Evolutionary conservation across 2,329 filamentous ascomycete genomes (phyloP).

Genomic region (Scedosporium boydii): DNA sequence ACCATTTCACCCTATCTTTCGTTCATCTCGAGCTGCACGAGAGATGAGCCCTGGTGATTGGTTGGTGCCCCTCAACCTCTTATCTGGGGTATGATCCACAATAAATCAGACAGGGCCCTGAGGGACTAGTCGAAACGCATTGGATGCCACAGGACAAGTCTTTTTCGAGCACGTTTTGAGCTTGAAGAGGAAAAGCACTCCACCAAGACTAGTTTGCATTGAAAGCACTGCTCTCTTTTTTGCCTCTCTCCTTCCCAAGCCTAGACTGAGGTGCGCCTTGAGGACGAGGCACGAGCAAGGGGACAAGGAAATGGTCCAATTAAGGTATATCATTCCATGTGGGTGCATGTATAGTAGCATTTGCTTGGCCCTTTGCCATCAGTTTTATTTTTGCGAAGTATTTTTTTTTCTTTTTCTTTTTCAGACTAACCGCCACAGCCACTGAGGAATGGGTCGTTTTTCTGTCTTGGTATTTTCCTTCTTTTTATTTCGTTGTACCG

Average conservation of each 20-base stretch:
- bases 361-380: neutral
- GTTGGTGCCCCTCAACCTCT: neutral
- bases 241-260: neutral
- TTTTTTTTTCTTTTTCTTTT: neutral
- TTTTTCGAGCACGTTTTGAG: too few relatives aligned
- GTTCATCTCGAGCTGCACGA: neutral
- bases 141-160: neutral
- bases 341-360: neutral
- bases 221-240: too few relatives aligned
- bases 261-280: neutral
- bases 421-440: neutral
- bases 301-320: neutral
- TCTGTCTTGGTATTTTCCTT: neutral
- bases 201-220: too few relatives aligned
- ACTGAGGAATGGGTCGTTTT: neutral
- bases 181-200: too few relatives aligned
- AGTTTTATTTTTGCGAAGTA: neutral
- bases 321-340: neutral
- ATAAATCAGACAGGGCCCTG: neutral
- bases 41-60: neutral
- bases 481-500: neutral
- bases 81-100: conserved; percentile 2
- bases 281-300: neutral
- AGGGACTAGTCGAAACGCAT: neutral
- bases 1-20: neutral